Base-by-base conservation (phyloP, 192 early-diverging fungal species). In the Backusella tuberculispora region DNA sequence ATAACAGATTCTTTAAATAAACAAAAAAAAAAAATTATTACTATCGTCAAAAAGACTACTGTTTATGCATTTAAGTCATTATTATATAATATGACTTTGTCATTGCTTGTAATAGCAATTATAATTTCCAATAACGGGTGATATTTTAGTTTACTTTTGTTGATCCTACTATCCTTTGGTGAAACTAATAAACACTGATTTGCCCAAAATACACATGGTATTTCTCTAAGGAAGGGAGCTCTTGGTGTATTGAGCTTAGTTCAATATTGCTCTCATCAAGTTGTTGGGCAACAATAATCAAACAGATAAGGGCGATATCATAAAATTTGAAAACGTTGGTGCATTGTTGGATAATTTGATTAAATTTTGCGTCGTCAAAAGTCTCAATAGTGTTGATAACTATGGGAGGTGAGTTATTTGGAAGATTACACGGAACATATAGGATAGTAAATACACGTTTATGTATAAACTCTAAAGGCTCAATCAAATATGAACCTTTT, bases 81-180 rank as follows among this genome's bases (percentile, higher is more conserved):
- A 19, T 66, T 66, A 66, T 3, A 66, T 66, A 66, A 21, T 41
- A 66, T 66, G 6, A 66, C 65, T 43, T 66, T 66, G 1, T 66
- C 65, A 66, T 66, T 66, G 65, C 65, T 40, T 43, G 65, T 66
- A 43, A 66, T 66, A 66, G 65, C 65, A 66, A 66, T 66, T 42
- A 66, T 66, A 66, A 66, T 66, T 42, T 66, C 65, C 40, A 66
- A 66, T 66, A 66, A 66, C 3, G 65, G 65, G 41, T 66, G 65
- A 38, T 66, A 38, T 66, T 38, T 37, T 66, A 41, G 38, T 66
- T 66, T 19, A 66, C 38, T 66, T 38, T 66, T 66, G 65, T 66
- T 66, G 65, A 66, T 8, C 65, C n/a, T 66, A 66, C 4, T 66
- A 66, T 66, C 65, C 65, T 66, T 66, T 66, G 65, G 41, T 66